Evolutionary conservation across 352 stramenopile genomes (phyloP).

Genomic region (Labyrinthula sp.): DNA sequence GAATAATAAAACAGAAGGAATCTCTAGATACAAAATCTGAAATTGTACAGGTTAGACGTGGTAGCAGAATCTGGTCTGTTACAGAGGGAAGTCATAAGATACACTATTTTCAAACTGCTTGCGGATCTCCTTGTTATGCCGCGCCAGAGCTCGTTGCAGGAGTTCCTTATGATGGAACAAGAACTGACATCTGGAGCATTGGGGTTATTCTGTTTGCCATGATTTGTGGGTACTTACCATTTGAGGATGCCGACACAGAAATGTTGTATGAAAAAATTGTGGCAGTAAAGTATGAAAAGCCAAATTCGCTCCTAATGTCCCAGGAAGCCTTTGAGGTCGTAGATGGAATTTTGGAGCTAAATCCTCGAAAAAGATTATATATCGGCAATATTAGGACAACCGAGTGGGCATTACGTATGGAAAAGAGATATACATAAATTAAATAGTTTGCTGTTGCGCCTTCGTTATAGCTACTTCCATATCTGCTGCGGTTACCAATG

Average conservation of each 20-base stretch:
- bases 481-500: constrained; percentile 23
- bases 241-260: constrained; percentile 68
- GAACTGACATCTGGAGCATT: constrained; percentile 67
- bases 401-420: too few relatives aligned
- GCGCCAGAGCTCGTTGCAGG: constrained; percentile 71
- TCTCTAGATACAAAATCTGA: too few relatives aligned
- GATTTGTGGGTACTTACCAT: constrained; percentile 63
- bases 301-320: too few relatives aligned
- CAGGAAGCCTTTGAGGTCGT: too few relatives aligned
- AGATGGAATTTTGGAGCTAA: too few relatives aligned
- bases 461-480: constrained; percentile 28
- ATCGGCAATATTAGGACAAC: too few relatives aligned
- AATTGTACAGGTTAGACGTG: too few relatives aligned
- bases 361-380: too few relatives aligned
- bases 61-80: too few relatives aligned
- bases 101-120: constrained; percentile 56
- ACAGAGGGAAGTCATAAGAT: constrained; percentile 32
- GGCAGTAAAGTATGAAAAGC: constrained; percentile 55
- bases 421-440: constrained; percentile 3
- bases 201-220: constrained; percentile 73
- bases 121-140: constrained; percentile 67
- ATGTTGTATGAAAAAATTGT: constrained; percentile 75
- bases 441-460: constrained; percentile 26
- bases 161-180: constrained; percentile 49
- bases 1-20: background rate